These are phyloP conservation scores for Verticillium nubilum DNA, from an alignment of 2,329 filamentous ascomycete species.

Conservation along the genomic window DNA sequence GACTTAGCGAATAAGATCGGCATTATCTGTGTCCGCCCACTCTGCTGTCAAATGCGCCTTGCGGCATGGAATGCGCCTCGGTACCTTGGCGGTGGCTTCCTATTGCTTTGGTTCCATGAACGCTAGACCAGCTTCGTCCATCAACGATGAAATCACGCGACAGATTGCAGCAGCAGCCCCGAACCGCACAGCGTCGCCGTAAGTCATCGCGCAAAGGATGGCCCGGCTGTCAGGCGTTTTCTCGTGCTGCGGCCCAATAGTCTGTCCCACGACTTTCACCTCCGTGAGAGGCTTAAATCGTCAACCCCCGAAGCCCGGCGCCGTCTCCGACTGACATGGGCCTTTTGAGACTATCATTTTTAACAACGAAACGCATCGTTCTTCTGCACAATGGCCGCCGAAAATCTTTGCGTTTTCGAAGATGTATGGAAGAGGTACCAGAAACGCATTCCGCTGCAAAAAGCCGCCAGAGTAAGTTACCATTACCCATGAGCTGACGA, in stretches of 20 bases:
- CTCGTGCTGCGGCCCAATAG: no score
- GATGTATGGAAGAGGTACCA: not conserved
- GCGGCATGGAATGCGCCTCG: not conserved
- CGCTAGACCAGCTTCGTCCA: not conserved
- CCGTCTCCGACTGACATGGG: no score
- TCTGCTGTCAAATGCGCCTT: not conserved
- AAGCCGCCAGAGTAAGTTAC: not conserved
- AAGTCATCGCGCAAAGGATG: not conserved
- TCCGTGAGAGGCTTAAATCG: no score
- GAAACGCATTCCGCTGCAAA: not conserved
- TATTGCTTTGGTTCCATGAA: not conserved
- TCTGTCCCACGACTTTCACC: no score
- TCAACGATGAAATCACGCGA: not conserved
- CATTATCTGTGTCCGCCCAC: no score
- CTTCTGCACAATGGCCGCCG: not conserved
- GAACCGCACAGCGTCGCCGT: not conserved
- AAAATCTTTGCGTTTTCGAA: not conserved
- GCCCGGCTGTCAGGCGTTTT: not conserved
- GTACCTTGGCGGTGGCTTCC: not conserved
- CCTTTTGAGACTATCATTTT: no score
- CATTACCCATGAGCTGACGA: not conserved
- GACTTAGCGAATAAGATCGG: no score
- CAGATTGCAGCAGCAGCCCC: no score
- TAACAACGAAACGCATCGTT: not conserved
- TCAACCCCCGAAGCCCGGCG: no score